Percentiles rank a stretch among this genome's conserved stretches.
These are phyloP conservation scores for Hirsutella rhossiliensis DNA, from an alignment of 2,329 filamentous ascomycete genomes.

Conservation along the genomic window DNA sequence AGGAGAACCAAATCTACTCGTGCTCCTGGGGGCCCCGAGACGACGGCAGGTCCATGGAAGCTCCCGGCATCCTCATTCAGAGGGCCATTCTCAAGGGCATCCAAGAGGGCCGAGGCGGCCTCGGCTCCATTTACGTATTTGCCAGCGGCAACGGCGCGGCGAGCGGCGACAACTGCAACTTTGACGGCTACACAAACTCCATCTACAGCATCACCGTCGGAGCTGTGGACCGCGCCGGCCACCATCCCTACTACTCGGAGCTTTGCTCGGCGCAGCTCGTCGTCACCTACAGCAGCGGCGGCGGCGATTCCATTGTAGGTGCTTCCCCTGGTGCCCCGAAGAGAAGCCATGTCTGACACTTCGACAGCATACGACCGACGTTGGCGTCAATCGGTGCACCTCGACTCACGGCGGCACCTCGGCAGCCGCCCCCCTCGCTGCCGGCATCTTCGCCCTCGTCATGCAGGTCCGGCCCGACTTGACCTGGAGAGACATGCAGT, in stretches of 20 bases:
- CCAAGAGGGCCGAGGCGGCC: slow-evolving; percentile 72
- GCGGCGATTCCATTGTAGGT: slow-evolving; percentile 66
- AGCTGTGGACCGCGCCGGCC: slow-evolving; percentile 73
- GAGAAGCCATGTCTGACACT: neutral
- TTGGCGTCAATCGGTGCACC: slow-evolving; percentile 72
- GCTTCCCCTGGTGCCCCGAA: neutral
- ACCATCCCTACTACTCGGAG: slow-evolving; percentile 94
- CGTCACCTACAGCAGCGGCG: slow-evolving; percentile 91
- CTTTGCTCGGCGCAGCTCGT: slow-evolving; percentile 91
- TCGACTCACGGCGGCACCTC: slow-evolving; percentile 85
- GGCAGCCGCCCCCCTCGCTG: slow-evolving; percentile 83
- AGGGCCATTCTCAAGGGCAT: slow-evolving; percentile 86
- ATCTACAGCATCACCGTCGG: slow-evolving; percentile 98
- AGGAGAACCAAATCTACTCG: slow-evolving; percentile 93
- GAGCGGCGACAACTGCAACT: slow-evolving; percentile 93
- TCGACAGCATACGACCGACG: slow-evolving; percentile 82
- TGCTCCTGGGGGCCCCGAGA: slow-evolving; percentile 98
- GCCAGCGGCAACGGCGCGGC: slow-evolving; percentile 84
- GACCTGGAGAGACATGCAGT: slow-evolving; percentile 90
- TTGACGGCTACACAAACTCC: slow-evolving; percentile 98
- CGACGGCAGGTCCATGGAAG: slow-evolving; percentile 89
- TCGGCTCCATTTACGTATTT: slow-evolving; percentile 91
- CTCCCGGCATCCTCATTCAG: slow-evolving; percentile 76
- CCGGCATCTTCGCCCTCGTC: slow-evolving; percentile 82
- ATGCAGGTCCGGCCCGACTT: slow-evolving; percentile 77